These are phyloP conservation scores for Wickerhamiella spandovensis DNA, from an alignment of 805 yeast species.

Conservation along the genomic window DNA sequence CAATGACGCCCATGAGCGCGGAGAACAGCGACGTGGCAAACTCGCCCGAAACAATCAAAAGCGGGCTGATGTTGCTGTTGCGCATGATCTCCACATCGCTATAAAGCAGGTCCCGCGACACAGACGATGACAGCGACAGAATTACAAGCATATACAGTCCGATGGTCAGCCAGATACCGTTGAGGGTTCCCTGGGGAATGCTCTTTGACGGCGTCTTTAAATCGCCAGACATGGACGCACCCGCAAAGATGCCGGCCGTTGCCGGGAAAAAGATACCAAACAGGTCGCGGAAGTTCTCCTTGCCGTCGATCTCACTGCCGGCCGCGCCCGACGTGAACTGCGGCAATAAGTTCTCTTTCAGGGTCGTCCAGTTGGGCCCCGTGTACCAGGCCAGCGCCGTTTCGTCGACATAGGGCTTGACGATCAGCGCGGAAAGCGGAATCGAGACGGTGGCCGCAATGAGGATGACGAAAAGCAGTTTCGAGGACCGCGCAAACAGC, in stretches of 20 bases:
- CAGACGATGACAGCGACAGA: constrained; percentile 60
- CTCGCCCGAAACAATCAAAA: constrained; percentile 74
- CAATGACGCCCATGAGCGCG: constrained; percentile 88
- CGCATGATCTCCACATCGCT: constrained; percentile 77
- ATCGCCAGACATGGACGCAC: constrained; percentile 98
- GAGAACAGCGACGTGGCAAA: constrained; percentile 83
- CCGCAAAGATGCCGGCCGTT: constrained; percentile 96
- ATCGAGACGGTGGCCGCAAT: constrained; percentile 64
- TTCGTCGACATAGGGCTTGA: constrained; percentile 37
- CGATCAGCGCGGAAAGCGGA: constrained; percentile 62
- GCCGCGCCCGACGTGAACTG: constrained; percentile 83
- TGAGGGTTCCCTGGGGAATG: constrained; percentile 86
- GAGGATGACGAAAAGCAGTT: constrained; percentile 52
- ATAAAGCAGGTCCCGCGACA: constrained; percentile 66
- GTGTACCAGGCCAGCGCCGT: constrained; percentile 35
- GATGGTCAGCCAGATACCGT: constrained; percentile 72
- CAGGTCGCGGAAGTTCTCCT: constrained; percentile 69
- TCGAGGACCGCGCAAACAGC: constrained; percentile 72
- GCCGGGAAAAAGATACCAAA: constrained; percentile 97
- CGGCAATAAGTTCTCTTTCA: constrained; percentile 57
- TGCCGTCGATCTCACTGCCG: constrained; percentile 51
- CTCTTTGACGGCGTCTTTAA: constrained; percentile 71
- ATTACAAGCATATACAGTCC: constrained; percentile 68
- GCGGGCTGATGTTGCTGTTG: constrained; percentile 55
- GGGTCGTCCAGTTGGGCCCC: constrained; percentile 61